Evolutionary conservation across 306 rosid species (phyloP), one percentile per base, ranked within the genome.

Genomic region (Sphenostylis stenocarpa): DNA sequence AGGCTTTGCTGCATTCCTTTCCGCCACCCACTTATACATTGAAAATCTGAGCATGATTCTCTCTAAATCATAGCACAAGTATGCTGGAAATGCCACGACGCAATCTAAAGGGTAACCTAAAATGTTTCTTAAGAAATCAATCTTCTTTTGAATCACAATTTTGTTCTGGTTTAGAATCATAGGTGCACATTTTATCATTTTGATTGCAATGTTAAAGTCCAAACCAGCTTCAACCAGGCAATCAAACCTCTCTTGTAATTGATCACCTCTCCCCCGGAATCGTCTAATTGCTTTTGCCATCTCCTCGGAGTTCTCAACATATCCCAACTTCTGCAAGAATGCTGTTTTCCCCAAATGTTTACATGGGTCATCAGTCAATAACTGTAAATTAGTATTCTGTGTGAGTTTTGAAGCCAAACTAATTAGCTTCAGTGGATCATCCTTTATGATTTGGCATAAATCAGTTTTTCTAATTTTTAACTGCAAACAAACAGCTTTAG

Each of bases 221-320:
- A 93, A 87, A 78, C 98, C 97, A 76, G 96, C 93, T 55, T 84
- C 77, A 20, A 91, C 94, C 45, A 93, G 81, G 85, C 93, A 89
- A 83, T 91, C 91, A 56, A 93, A 89, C 80, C 98, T 88, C 85
- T 93, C 97, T 71, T 91, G 97, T 65, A 93, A 77, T 71, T 85
- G 89, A 76, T 89, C 93, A 9, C 96, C 97, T 64, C 97, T 88
- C 38, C 96, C 97, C 52, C 86, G 80, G 71, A 91, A 93, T 76
- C 58, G 47, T 67, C 88, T 86, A 67, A 80, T 36, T 17, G 97
- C 97, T 72, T 83, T 84, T 39, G 45, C 81, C 97, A 93, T 90
- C 85, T 90, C 98, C 20, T 91, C 89, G 9, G 98, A 85, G 85
- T 91, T 93, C 72, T 91, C 96, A 0, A 63, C 15, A 76, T 87